Evolutionary conservation across 2,329 filamentous ascomycete species (phyloP).

Genomic region (Fusarium tanahbumbuense): DNA sequence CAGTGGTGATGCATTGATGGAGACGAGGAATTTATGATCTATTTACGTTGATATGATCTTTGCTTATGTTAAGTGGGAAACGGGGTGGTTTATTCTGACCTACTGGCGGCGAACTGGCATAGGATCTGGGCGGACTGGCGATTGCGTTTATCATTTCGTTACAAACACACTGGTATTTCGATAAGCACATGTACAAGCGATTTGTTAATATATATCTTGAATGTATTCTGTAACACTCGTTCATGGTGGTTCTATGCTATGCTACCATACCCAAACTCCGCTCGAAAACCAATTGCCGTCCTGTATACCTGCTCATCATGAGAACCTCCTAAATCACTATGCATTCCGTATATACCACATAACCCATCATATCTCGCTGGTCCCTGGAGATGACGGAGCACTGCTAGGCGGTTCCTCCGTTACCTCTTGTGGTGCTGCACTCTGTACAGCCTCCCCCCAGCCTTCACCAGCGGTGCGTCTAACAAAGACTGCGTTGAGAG

Average conservation of each 20-base stretch:
- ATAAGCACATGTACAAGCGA: background rate
- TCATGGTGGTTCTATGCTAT: conserved; percentile 16
- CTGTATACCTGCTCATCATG: conserved; percentile 10
- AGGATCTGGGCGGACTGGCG: conserved; percentile 9
- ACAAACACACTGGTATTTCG: conserved; percentile 7
- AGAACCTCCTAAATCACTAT: background rate
- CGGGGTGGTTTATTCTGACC: background rate
- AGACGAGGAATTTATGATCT: background rate
- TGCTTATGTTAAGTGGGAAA: background rate
- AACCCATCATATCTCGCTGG: conserved; percentile 9
- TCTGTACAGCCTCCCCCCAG: conserved; percentile 52
- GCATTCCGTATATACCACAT: conserved; percentile 19
- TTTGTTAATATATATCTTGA: conserved; percentile 7
- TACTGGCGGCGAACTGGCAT: background rate
- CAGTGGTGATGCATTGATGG: conserved; percentile 7
- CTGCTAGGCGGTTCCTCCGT: conserved; percentile 28
- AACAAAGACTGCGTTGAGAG: conserved; percentile 70
- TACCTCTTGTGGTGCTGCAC: conserved; percentile 24
- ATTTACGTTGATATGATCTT: conserved; percentile 1
- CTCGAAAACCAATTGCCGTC: conserved; percentile 6
- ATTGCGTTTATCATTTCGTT: conserved; percentile 7
- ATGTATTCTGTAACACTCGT: conserved; percentile 12
- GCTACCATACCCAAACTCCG: conserved; percentile 21
- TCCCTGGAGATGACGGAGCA: conserved; percentile 29
- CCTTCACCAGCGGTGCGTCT: conserved; percentile 69